Percentiles rank a stretch among this genome's conserved stretches.
These are phyloP conservation scores for Protomyces inundatus DNA, from an alignment of 1,139 yeast species.

Conservation along the genomic window DNA sequence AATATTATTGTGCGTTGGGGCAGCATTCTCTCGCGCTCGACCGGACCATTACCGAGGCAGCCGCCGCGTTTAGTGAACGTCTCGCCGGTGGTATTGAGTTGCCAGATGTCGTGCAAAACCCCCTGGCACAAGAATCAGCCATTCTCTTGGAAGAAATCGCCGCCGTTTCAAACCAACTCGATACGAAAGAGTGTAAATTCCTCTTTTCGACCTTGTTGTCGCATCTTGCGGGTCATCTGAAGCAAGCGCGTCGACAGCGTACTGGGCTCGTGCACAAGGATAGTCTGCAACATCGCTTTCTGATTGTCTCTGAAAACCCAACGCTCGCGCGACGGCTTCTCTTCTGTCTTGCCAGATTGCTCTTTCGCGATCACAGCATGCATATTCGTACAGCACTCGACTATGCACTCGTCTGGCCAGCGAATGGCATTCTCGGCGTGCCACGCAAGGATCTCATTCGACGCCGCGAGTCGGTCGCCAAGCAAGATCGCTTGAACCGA, in stretches of 20 bases:
- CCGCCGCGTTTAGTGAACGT: conserved; percentile 3
- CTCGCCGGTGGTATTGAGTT: conserved; percentile 15
- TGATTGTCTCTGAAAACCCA: conserved; percentile 13
- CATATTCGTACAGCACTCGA: conserved; percentile 10
- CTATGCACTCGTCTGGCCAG: conserved; percentile 22
- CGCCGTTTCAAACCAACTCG: not conserved
- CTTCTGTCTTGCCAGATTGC: conserved; percentile 10
- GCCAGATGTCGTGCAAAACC: conserved; percentile 13
- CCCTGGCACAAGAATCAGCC: conserved; percentile 8
- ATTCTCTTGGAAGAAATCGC: conserved; percentile 7
- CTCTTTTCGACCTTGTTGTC: conserved; percentile 14
- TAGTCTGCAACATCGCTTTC: conserved; percentile 2
- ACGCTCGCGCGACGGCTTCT: conserved; percentile 16
- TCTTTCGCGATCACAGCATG: conserved; percentile 17
- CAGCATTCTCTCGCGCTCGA: conserved; percentile 1
- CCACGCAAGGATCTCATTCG: conserved; percentile 5
- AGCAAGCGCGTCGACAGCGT: not conserved
- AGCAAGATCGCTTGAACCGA: not conserved
- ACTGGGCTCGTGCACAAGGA: not conserved
- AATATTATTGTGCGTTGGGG: conserved; percentile 4
- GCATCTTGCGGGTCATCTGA: not conserved
- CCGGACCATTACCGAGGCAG: not conserved
- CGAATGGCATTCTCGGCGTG: conserved; percentile 11
- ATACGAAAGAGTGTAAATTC: conserved; percentile 14
- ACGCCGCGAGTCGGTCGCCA: conserved; percentile 9